Conservation (phyloP, 2,329 filamentous ascomycete species). For the Apiospora koreana region DNA sequence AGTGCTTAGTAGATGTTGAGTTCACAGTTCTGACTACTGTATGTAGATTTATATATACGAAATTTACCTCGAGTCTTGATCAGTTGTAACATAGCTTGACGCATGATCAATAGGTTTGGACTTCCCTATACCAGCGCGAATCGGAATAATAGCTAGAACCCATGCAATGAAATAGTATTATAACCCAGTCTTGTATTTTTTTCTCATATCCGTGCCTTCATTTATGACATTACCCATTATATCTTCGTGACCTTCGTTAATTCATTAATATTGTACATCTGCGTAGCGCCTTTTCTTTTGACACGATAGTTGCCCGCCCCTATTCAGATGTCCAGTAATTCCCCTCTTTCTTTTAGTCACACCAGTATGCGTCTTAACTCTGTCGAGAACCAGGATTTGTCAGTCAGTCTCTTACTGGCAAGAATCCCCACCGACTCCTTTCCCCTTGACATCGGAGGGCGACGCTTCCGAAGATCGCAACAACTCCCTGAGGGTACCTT, state of each 20-base stretch:
- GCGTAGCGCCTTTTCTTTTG: neutral
- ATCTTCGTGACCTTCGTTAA: neutral
- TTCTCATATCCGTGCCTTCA: neutral
- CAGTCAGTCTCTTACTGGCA: neutral
- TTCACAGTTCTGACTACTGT: neutral
- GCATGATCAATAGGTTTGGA: neutral
- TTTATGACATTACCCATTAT: neutral
- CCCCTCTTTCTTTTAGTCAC: neutral
- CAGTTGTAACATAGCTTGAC: neutral
- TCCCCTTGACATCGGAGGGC: constrained; percentile 28
- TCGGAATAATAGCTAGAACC: neutral
- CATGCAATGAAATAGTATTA: neutral
- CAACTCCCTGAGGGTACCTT: constrained; percentile 56
- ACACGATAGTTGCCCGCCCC: neutral
- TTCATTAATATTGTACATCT: neutral
- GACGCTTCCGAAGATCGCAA: constrained; percentile 40
- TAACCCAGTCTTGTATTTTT: neutral
- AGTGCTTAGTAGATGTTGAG: no score
- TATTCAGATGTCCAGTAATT: neutral
- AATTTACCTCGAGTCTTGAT: neutral
- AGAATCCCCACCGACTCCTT: constrained; percentile 18
- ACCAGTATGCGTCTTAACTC: neutral
- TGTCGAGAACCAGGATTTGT: neutral
- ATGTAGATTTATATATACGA: neutral
- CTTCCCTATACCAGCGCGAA: neutral